These are phyloP conservation scores for Entelexis paramagnoliae DNA, from an alignment of 1,139 yeast species.

Conservation along the genomic window DNA sequence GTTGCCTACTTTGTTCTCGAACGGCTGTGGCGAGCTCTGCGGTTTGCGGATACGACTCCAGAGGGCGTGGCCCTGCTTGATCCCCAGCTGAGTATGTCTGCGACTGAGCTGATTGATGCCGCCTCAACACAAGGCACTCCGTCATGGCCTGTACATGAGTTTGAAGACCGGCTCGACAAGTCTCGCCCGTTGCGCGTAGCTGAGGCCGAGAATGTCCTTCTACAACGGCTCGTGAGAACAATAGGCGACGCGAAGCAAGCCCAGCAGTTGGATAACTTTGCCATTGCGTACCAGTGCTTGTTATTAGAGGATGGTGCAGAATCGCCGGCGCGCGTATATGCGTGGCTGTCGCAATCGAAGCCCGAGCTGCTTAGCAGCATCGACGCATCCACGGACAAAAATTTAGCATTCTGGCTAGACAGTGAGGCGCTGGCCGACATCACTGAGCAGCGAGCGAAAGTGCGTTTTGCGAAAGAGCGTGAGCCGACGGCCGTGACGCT, in stretches of 20 bases:
- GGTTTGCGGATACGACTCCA: slow-evolving; percentile 35
- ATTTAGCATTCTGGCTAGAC: slow-evolving; percentile 14
- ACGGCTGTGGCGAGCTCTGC: slow-evolving; percentile 43
- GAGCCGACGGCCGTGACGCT: slow-evolving; percentile 71
- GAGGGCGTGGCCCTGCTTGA: background rate
- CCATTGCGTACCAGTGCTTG: slow-evolving; percentile 3
- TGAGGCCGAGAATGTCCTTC: background rate
- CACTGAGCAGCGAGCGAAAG: slow-evolving; percentile 60
- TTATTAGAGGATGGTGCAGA: background rate
- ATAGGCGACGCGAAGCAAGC: background rate
- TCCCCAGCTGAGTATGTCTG: background rate
- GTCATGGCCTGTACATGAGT: background rate
- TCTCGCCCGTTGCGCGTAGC: background rate
- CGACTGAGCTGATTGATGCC: background rate
- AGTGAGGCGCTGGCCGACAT: slow-evolving; percentile 37
- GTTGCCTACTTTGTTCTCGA: slow-evolving; percentile 51
- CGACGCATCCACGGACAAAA: background rate
- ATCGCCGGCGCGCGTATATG: slow-evolving; percentile 10
- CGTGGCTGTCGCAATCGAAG: slow-evolving; percentile 13
- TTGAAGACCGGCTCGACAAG: background rate
- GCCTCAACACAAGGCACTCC: background rate
- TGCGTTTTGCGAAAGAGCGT: slow-evolving; percentile 38
- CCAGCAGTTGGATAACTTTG: slow-evolving; percentile 4
- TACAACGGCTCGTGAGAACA: background rate
- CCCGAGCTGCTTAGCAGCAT: background rate